Base-by-base conservation (phyloP, 768 basidiomycete species). In the Lyophyllum shimeji region DNA sequence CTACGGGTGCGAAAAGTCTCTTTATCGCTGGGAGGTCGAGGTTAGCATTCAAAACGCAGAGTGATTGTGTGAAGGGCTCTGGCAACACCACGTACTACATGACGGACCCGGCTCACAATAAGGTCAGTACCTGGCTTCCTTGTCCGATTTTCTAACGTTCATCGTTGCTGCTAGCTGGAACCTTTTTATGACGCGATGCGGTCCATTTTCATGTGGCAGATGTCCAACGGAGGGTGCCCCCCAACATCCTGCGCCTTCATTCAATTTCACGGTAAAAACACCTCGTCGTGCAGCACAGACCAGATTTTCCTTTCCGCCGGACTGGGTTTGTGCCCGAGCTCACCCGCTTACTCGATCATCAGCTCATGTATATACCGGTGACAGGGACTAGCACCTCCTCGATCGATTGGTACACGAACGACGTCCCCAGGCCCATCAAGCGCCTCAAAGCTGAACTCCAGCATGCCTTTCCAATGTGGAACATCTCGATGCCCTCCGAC, bases 41-140 rank as follows among this genome's bases (percentile, higher is more conserved):
- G 13, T 65, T 57, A 1, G 74, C 80, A 15, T 76, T 69, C 55
- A 49, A 55, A 23, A 55, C 58, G 21, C 54, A 63, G 3, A 74
- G 76, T 1, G 57, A 61, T 1, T 82, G 80, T 47, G 59, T 75
- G 39, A 59, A 70, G 1, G 48, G 60, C 9, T 57, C 59, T 0
- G 52, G 50, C 0, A 55, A 49, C 9, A 47, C 53, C 7, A 57
- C 58, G 3, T 79, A 77, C 61, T 77, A 73, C 46, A 70, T 64
- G 54, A 82, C 81, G 0, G 81, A 81, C 61, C 74, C 79, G 29
- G 67, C 76, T 2, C 81, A 82, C 63, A 77, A 79, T 51, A 68
- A 69, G 20, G 78, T 78, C 61, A 40, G 68, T 64, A 2, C 2
- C 53, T 42, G 8, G n/a, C 25, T 24, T 27, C 25, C 21, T 29